A percentile compares a stretch with the other conserved stretches of the same genome.
phyloP scores from a whole-genome alignment of 306 rosid genomes.

The Medicago truncatula region DNA sequence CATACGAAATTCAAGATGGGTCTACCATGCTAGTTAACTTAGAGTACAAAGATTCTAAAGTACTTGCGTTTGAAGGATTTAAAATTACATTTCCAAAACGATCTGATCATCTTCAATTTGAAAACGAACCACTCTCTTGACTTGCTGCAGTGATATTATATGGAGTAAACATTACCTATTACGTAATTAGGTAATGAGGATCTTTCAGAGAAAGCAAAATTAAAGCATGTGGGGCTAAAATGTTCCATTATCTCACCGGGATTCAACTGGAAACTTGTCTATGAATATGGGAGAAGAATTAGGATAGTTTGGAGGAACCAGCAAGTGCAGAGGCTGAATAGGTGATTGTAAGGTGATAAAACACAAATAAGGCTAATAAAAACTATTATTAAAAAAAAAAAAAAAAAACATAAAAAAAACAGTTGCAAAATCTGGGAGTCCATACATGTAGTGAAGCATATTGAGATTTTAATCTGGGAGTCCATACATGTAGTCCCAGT shows the following conservation, averaged over 20 bases:
- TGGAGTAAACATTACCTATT: too few species aligned
- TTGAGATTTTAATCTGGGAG: slow-evolving; percentile 83
- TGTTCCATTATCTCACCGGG: slow-evolving; percentile 75
- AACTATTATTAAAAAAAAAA: too few species aligned
- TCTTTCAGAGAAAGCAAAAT: too few species aligned
- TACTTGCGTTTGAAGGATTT: too few species aligned
- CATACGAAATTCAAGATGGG: too few species aligned
- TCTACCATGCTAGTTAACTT: too few species aligned
- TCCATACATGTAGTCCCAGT: slow-evolving; percentile 77
- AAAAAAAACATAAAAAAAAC: slow-evolving; percentile 3
- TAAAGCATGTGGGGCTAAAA: slow-evolving; percentile 23
- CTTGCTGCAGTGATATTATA: too few species aligned
- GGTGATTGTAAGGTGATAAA: slow-evolving; percentile 72
- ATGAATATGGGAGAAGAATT: slow-evolving; percentile 81
- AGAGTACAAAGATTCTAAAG: too few species aligned
- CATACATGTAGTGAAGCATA: slow-evolving; percentile 82
- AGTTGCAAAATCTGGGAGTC: slow-evolving; percentile 38
- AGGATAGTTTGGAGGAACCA: slow-evolving; percentile 91
- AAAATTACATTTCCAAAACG: too few species aligned
- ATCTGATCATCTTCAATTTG: too few species aligned
- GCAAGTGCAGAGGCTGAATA: slow-evolving; percentile 85
- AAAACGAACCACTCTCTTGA: too few species aligned
- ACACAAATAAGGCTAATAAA: slow-evolving; percentile 35
- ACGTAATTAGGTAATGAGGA: too few species aligned
- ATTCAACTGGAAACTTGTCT: slow-evolving; percentile 83